Evolutionary conservation across 139 green algal species (phyloP).

Genomic region (Picochlorum sp.): DNA sequence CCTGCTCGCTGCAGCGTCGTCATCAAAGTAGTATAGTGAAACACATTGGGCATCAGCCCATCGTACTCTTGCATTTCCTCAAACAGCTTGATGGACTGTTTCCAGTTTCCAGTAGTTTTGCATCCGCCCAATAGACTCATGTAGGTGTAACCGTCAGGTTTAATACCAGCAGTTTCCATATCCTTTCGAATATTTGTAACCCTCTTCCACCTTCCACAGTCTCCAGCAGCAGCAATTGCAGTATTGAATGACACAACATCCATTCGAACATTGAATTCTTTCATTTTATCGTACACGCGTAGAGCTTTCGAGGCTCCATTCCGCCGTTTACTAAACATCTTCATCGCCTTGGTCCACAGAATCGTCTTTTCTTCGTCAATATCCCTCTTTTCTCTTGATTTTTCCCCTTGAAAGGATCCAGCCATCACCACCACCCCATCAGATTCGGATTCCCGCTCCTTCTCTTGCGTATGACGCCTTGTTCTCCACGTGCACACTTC

Average conservation of each 20-base stretch:
- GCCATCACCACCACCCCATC: no score
- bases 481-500: neutral
- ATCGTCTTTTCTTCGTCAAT: neutral
- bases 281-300: slow-evolving; percentile 29
- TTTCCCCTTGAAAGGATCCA: no score
- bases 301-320: slow-evolving; percentile 7
- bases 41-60: slow-evolving; percentile 29
- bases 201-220: slow-evolving; percentile 10
- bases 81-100: slow-evolving; percentile 47
- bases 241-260: slow-evolving; percentile 39
- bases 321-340: slow-evolving; percentile 10
- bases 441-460: no score
- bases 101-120: slow-evolving; percentile 49
- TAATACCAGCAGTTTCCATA: slow-evolving; percentile 16
- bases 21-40: slow-evolving; percentile 40
- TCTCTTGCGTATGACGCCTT: neutral
- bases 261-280: slow-evolving; percentile 3
- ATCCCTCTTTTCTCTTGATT: neutral
- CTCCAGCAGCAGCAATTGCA: slow-evolving; percentile 29
- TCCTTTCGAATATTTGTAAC: slow-evolving; percentile 17
- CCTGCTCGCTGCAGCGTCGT: slow-evolving; percentile 12
- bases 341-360: slow-evolving; percentile 30
- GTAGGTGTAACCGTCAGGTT: slow-evolving; percentile 65
- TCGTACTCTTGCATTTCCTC: slow-evolving; percentile 15
- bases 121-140: slow-evolving; percentile 65